phyloP scores from a whole-genome alignment of 106 monocot species.

The Acanthochlamys bracteata region DNA sequence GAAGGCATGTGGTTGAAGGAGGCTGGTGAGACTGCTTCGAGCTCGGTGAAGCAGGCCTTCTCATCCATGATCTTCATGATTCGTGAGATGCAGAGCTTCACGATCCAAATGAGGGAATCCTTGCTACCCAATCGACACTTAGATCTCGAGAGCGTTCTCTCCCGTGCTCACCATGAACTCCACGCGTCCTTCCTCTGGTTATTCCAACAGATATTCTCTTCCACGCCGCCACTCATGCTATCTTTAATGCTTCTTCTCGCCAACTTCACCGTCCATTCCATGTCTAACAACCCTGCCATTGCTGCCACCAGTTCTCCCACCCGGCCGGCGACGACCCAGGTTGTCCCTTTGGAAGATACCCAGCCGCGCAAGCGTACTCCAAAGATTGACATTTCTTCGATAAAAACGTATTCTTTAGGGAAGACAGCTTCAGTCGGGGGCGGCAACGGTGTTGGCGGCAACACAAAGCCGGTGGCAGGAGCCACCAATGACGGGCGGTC shows the following conservation, averaged over 20 bases:
- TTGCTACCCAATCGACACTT: constrained; percentile 15
- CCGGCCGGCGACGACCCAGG: not conserved
- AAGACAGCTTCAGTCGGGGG: constrained; percentile 29
- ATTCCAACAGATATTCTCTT: constrained; percentile 65
- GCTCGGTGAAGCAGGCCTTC: constrained; percentile 56
- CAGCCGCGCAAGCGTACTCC: not conserved
- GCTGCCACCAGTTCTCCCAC: constrained; percentile 11
- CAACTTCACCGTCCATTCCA: constrained; percentile 68
- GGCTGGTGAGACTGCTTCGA: constrained; percentile 26
- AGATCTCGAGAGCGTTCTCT: constrained; percentile 34
- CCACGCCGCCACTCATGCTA: constrained; percentile 61
- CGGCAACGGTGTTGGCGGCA: constrained; percentile 19
- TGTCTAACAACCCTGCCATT: constrained; percentile 25
- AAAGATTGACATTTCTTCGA: constrained; percentile 4
- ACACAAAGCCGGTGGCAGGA: constrained; percentile 4
- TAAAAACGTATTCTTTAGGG: constrained; percentile 23
- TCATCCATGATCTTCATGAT: constrained; percentile 76
- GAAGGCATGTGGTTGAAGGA: constrained; percentile 3
- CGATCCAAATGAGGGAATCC: constrained; percentile 36
- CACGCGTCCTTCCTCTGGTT: constrained; percentile 82
- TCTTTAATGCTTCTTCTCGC: constrained; percentile 74
- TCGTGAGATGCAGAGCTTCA: constrained; percentile 58
- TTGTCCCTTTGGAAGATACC: not conserved
- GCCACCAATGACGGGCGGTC: constrained; percentile 6
- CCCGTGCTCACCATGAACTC: constrained; percentile 41